Conservation (phyloP, 2,329 filamentous ascomycete species). For the Capronia americana region DNA sequence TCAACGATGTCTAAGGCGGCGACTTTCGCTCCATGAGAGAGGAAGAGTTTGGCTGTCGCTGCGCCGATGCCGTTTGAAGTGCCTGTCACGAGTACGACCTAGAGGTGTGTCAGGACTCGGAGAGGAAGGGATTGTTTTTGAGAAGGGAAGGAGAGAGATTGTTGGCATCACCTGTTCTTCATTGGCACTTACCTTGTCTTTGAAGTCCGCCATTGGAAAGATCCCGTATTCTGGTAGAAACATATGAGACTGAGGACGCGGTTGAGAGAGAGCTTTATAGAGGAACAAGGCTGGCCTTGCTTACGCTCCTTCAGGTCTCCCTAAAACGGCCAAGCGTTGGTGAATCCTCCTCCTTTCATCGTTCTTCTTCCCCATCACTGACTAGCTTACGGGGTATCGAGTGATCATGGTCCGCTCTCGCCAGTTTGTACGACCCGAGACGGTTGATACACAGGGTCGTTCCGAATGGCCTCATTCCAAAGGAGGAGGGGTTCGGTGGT, state of each 20-base stretch:
- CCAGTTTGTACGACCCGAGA: background rate
- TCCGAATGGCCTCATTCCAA: background rate
- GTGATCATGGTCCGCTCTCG: background rate
- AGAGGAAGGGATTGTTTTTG: background rate
- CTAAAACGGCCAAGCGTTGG: background rate
- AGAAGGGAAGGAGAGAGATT: background rate
- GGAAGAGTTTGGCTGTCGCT: conserved; percentile 16
- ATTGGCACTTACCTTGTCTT: conserved; percentile 14
- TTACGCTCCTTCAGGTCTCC: background rate
- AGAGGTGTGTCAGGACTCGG: background rate
- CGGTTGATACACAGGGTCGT: background rate
- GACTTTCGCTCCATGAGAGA: conserved; percentile 15
- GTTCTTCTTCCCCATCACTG: background rate
- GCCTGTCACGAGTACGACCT: conserved; percentile 12
- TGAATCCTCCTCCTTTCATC: background rate
- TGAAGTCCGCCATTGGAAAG: conserved; percentile 10
- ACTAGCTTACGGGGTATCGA: background rate
- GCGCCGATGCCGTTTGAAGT: conserved; percentile 15
- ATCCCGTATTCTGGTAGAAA: background rate
- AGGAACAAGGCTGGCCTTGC: background rate
- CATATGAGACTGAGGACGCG: background rate
- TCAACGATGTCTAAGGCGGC: conserved; percentile 15
- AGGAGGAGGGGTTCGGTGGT: background rate
- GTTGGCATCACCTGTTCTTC: background rate
- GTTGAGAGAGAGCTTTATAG: background rate